phyloP scores from a whole-genome alignment of 805 yeast genomes.

The Teunomyces panamensis region DNA sequence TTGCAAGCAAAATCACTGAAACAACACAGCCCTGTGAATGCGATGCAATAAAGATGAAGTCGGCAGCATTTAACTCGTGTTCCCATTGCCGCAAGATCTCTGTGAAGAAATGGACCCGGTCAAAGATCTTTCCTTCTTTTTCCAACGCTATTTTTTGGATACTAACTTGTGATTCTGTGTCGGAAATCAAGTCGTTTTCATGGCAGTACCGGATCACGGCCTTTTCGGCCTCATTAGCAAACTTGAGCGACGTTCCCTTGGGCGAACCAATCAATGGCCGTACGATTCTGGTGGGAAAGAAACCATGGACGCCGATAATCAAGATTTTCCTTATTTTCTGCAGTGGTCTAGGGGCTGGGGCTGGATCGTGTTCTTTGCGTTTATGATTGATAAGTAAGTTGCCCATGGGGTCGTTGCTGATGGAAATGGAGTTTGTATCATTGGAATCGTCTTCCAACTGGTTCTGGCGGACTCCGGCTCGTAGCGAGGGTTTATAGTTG shows the following conservation, averaged over 20 bases:
- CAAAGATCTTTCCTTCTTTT: conserved; percentile 87
- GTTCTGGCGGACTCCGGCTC: conserved; percentile 16
- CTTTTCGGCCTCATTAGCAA: conserved; percentile 85
- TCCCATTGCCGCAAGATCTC: conserved; percentile 68
- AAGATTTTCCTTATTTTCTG: conserved; percentile 55
- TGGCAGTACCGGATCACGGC: conserved; percentile 63
- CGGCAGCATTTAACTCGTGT: conserved; percentile 60
- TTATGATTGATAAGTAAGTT: conserved; percentile 37
- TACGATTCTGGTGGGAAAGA: conserved; percentile 84
- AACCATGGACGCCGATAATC: conserved; percentile 93
- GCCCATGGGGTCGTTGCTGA: conserved; percentile 42
- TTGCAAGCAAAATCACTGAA: conserved; percentile 72
- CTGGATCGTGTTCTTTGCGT: not conserved
- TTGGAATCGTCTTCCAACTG: conserved; percentile 25
- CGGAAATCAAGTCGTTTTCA: conserved; percentile 37
- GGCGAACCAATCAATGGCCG: conserved; percentile 92
- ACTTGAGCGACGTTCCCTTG: conserved; percentile 89
- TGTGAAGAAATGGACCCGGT: conserved; percentile 79
- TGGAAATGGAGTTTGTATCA: conserved; percentile 32
- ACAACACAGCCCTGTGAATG: conserved; percentile 98
- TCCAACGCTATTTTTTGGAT: conserved; percentile 93
- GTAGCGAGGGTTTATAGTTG: conserved; percentile 28
- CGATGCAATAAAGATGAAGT: conserved; percentile 85
- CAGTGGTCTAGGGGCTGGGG: conserved; percentile 28
- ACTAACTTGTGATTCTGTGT: conserved; percentile 33